phyloP scores from a whole-genome alignment of 148 eudicot species.

The Tetragonia tetragonoides region DNA sequence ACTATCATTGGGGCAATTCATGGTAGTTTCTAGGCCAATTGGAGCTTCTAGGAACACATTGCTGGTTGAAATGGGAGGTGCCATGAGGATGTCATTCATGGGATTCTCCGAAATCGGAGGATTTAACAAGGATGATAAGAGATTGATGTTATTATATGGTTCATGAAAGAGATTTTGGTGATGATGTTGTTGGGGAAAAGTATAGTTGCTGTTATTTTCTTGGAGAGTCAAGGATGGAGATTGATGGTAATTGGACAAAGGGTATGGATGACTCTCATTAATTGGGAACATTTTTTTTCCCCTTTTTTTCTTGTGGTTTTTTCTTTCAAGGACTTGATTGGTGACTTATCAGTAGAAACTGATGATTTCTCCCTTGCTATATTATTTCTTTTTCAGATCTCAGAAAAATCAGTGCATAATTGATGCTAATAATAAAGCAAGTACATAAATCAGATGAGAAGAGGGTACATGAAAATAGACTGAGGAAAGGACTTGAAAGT shows the following conservation, averaged over 20 bases:
- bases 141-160: not conserved
- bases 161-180: conserved; percentile 5
- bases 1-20: not conserved
- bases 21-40: conserved; percentile 6
- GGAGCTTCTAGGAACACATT: conserved; percentile 14
- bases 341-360: not conserved
- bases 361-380: not conserved
- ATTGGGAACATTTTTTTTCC: conserved; percentile 20
- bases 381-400: conserved; percentile 3
- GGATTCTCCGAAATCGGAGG: conserved; percentile 13
- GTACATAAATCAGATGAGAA: not conserved
- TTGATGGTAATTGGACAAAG: conserved; percentile 17
- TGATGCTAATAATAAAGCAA: not conserved
- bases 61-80: not conserved
- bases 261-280: conserved; percentile 19
- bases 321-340: not conserved
- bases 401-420: not conserved
- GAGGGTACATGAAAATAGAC: not conserved
- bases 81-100: not conserved
- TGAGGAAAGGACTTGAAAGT: not conserved
- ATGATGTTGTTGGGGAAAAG: conserved; percentile 2
- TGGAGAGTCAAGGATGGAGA: conserved; percentile 13
- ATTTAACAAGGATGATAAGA: conserved; percentile 3
- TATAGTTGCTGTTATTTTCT: conserved; percentile 15
- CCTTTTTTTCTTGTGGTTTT: not conserved